Evolutionary conservation across 306 rosid genomes (phyloP), one percentile per base, ranked within the genome.

Genomic region (Vigna trinervia): DNA sequence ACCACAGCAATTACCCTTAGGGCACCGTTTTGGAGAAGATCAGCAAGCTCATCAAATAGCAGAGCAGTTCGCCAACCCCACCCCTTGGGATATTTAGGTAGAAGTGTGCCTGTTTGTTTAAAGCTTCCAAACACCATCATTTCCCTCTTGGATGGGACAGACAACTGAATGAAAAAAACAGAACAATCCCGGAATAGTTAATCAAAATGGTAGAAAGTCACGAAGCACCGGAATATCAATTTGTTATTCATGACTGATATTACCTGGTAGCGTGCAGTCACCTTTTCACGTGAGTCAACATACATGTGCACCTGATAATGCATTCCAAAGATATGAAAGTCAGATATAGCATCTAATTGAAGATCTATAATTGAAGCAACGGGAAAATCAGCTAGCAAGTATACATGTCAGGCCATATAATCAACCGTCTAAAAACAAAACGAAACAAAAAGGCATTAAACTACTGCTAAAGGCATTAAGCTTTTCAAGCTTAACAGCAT

Each of bases 31-130:
- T 95, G 99, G 65, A 92, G 97, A 83, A 90, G 91, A 86, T 95
- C 97, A 0, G 85, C 81, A 51, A 95, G 97, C 79, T 95, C 99
- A 14, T 95, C 92, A 80, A 92, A 95, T 48, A 90, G 82, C 76
- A 92, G 87, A 60, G 99, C 97, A 58, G 96, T 92, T 77, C 97
- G 90, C 99, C 99, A 95, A 52, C 99, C 99, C 99, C 99, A 95
- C 70, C 99, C 97, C 80, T 95, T 95, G 3, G 99, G 99, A 77
- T 92, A 97, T 85, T 95, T 95, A 0, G 99, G 99, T 64, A 95
- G 85, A 78, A 95, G 97, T 50, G 99, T 95, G 50, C 99, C 99
- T 5, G 97, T 86, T 80, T 92, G 96, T 86, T 92, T 95, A 82
- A 86, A 87, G 85, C 85, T 92, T 85, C 99, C 99, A 69, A 90